These are phyloP conservation scores for Chalciporus pseudorubinellus DNA, from an alignment of 768 basidiomycete genomes.

Conservation along the genomic window DNA sequence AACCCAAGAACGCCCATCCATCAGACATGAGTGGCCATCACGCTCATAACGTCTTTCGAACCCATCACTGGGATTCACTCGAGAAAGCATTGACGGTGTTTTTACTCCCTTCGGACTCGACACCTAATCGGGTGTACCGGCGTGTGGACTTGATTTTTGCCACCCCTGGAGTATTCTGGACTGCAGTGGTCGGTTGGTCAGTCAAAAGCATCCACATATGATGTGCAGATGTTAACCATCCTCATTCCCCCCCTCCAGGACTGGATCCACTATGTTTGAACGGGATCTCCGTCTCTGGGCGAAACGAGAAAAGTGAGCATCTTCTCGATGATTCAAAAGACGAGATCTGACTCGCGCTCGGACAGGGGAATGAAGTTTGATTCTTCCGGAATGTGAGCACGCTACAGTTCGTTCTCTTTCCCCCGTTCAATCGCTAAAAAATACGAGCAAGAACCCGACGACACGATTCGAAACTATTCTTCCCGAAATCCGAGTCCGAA, in stretches of 20 bases:
- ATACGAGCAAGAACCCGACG: constrained; percentile 42
- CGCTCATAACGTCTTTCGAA: constrained; percentile 49
- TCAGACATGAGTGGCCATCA: constrained; percentile 64
- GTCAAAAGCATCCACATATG: constrained; percentile 3
- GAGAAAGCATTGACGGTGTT: constrained; percentile 87
- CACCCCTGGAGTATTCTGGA: constrained; percentile 76
- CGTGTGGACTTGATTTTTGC: constrained; percentile 86
- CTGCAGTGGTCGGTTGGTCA: constrained; percentile 86
- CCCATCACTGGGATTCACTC: constrained; percentile 72
- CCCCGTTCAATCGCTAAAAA: not conserved
- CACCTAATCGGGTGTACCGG: constrained; percentile 47
- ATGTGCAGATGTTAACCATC: not conserved
- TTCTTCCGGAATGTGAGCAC: constrained; percentile 70
- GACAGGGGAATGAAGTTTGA: constrained; percentile 79
- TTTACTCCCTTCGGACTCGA: constrained; percentile 46
- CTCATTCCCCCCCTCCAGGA: constrained; percentile 43
- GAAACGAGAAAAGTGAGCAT: constrained; percentile 55
- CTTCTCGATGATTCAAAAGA: not conserved
- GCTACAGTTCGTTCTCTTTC: not conserved
- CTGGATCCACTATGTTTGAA: constrained; percentile 88
- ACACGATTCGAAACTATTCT: constrained; percentile 58
- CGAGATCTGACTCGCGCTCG: constrained; percentile 2
- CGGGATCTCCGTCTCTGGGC: constrained; percentile 78
- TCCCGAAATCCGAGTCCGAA: constrained; percentile 64
- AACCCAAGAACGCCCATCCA: not conserved